These are phyloP conservation scores for Alternaria sp. DNA, from an alignment of 2,329 filamentous ascomycete species.

Conservation along the genomic window DNA sequence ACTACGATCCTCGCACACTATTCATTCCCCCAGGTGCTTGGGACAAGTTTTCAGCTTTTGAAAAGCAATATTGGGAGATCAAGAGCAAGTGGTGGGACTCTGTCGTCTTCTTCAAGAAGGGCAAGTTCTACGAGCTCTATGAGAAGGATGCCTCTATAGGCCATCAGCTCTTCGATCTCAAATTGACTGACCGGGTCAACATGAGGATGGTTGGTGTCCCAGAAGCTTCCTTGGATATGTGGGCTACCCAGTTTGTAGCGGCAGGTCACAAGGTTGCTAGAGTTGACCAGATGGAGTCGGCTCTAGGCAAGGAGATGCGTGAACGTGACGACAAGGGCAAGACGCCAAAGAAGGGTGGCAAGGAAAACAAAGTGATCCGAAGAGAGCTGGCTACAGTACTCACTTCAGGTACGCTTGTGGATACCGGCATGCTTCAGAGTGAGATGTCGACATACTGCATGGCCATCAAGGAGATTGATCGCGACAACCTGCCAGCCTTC, in stretches of 20 bases:
- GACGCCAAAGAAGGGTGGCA: slow-evolving; percentile 58
- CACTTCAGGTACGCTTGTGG: slow-evolving; percentile 90
- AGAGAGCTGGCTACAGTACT: slow-evolving; percentile 90
- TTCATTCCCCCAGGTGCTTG: slow-evolving; percentile 84
- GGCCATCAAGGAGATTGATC: slow-evolving; percentile 77
- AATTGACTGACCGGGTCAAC: slow-evolving; percentile 96
- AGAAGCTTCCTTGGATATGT: slow-evolving; percentile 92
- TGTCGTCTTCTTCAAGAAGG: slow-evolving; percentile 99
- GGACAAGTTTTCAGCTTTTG: slow-evolving; percentile 87
- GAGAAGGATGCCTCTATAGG: slow-evolving; percentile 97
- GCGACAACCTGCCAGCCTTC: slow-evolving; percentile 79
- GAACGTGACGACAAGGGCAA: slow-evolving; percentile 71
- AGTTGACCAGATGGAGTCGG: slow-evolving; percentile 96
- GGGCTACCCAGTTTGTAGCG: slow-evolving; percentile 97
- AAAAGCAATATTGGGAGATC: slow-evolving; percentile 99
- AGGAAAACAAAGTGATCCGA: slow-evolving; percentile 88
- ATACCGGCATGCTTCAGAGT: slow-evolving; percentile 95
- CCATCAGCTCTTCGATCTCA: slow-evolving; percentile 95
- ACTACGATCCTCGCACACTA: slow-evolving; percentile 90
- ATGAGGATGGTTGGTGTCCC: slow-evolving; percentile 99
- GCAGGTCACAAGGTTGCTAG: slow-evolving; percentile 97
- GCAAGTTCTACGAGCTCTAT: slow-evolving; percentile 98
- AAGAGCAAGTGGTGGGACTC: slow-evolving; percentile 98
- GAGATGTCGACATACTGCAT: slow-evolving; percentile 98
- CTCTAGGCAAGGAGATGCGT: slow-evolving; percentile 97